These are phyloP conservation scores for Penicillium vulpinum DNA, from an alignment of 2,329 filamentous ascomycete genomes.

Conservation along the genomic window DNA sequence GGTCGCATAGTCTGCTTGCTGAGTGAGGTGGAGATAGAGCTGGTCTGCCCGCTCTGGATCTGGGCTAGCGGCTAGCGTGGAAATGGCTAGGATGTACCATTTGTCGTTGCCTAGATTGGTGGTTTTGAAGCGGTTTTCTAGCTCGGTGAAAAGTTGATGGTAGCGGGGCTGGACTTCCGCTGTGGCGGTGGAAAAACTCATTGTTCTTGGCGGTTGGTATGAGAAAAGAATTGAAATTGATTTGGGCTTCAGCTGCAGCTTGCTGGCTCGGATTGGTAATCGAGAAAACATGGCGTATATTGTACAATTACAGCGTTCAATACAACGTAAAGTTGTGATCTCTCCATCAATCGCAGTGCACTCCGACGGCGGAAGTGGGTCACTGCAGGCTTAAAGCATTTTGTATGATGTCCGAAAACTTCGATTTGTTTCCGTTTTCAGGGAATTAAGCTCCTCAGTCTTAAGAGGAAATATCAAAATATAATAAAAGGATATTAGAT, in stretches of 20 bases:
- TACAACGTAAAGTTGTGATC: not conserved
- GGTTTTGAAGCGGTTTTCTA: constrained; percentile 31
- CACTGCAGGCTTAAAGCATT: not conserved
- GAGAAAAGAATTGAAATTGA: not conserved
- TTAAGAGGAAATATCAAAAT: not conserved
- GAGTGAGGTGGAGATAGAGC: constrained; percentile 59
- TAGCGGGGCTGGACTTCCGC: constrained; percentile 29
- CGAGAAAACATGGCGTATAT: constrained; percentile 6
- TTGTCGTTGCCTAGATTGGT: constrained; percentile 29
- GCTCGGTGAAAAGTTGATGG: constrained; percentile 29
- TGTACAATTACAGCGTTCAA: not conserved
- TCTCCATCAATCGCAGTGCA: constrained; percentile 3
- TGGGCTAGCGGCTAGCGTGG: constrained; percentile 52
- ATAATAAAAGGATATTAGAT: too few relatives aligned
- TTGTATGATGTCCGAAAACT: not conserved
- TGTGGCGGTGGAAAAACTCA: constrained; percentile 15
- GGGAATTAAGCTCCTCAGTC: not conserved
- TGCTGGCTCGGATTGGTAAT: constrained; percentile 1
- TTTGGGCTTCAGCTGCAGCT: not conserved
- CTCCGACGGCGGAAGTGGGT: constrained; percentile 18
- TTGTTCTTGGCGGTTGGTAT: constrained; percentile 1
- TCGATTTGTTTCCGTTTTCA: not conserved
- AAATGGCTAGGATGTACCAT: constrained; percentile 40
- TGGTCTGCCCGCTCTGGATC: constrained; percentile 54
- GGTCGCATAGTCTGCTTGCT: constrained; percentile 47